phyloP scores from a whole-genome alignment of 2,329 filamentous ascomycete species.

The Aspergillus thermomutatus region DNA sequence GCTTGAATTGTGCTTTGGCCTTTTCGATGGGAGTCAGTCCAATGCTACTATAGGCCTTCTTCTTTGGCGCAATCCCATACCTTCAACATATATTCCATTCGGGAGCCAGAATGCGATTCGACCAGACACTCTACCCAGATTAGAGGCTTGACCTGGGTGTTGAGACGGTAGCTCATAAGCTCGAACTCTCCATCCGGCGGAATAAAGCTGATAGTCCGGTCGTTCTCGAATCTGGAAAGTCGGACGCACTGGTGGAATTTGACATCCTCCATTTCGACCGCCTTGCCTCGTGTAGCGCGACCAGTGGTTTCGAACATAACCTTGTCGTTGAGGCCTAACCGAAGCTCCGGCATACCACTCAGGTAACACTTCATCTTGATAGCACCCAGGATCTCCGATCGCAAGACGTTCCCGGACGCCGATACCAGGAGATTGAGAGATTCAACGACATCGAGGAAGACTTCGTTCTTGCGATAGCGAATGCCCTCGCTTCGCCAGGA shows the following conservation, averaged over 20 bases:
- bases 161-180: constrained; percentile 97
- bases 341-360: constrained; percentile 94
- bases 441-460: constrained; percentile 96
- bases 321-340: constrained; percentile 94
- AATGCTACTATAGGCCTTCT: not conserved
- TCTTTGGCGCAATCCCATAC: constrained; percentile 30
- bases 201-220: constrained; percentile 97
- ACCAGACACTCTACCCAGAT: constrained; percentile 99
- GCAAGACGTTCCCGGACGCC: constrained; percentile 87
- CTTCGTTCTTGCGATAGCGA: constrained; percentile 97
- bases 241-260: constrained; percentile 99
- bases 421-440: constrained; percentile 94
- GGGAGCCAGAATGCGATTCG: constrained; percentile 88
- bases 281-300: constrained; percentile 87
- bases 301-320: constrained; percentile 99
- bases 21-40: constrained; percentile 22
- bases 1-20: constrained; percentile 96
- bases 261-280: constrained; percentile 99
- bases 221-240: constrained; percentile 94
- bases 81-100: constrained; percentile 99
- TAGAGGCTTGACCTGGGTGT: constrained; percentile 96
- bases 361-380: constrained; percentile 99
- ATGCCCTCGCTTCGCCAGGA: constrained; percentile 98
- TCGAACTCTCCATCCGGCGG: constrained; percentile 98
- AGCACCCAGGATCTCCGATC: constrained; percentile 92